Conservation (phyloP, 805 yeast species). For the Sugiyamaella chiloensis region DNA sequence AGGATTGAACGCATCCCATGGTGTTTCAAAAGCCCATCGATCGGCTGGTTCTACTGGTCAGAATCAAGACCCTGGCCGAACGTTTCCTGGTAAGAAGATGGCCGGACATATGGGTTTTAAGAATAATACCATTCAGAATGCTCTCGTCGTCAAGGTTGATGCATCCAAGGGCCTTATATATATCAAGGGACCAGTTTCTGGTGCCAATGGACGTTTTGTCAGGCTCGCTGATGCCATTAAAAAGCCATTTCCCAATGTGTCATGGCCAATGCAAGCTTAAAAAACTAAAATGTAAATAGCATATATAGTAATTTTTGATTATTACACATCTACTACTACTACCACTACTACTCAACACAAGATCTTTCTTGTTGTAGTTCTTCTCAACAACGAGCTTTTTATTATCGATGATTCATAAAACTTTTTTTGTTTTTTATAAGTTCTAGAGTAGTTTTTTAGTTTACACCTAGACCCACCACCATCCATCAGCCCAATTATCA, state of each 20-base stretch:
- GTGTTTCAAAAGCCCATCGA: constrained; percentile 91
- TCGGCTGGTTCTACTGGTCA: constrained; percentile 97
- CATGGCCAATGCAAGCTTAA: constrained; percentile 8
- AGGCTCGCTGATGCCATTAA: constrained; percentile 73
- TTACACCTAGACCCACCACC: constrained; percentile 16
- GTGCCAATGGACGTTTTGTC: constrained; percentile 74
- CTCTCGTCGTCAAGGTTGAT: constrained; percentile 73
- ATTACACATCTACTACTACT: too few relatives aligned
- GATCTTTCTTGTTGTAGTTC: too few relatives aligned
- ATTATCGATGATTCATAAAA: too few relatives aligned
- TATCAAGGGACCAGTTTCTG: constrained; percentile 88
- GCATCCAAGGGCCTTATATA: constrained; percentile 77
- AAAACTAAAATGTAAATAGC: not conserved
- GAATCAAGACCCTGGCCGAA: constrained; percentile 93
- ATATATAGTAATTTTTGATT: too few relatives aligned
- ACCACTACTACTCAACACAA: too few relatives aligned
- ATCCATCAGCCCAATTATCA: constrained; percentile 12
- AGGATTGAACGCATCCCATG: constrained; percentile 92
- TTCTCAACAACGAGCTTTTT: too few relatives aligned
- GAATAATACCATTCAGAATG: constrained; percentile 69
- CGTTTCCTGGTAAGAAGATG: constrained; percentile 95
- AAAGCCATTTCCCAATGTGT: constrained; percentile 21
- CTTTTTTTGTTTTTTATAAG: too few relatives aligned
- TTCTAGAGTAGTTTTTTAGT: too few relatives aligned
- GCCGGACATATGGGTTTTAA: constrained; percentile 94